Evolutionary conservation across 768 basidiomycete genomes (phyloP).

Genomic region (Psilocybe tampanensis): DNA sequence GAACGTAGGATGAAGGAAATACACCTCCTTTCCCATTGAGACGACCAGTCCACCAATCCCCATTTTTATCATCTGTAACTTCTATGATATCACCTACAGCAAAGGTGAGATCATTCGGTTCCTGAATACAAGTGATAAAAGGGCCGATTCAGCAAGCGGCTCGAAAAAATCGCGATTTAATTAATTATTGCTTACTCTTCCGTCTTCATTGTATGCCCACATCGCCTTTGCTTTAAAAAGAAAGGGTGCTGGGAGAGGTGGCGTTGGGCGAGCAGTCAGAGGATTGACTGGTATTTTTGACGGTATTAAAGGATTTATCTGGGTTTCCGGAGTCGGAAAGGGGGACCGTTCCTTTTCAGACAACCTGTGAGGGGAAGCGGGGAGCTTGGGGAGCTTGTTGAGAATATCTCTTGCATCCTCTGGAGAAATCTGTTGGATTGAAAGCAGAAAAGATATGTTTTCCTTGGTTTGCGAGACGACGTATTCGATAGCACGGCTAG

Average conservation of each 20-base stretch:
- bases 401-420: constrained; percentile 50
- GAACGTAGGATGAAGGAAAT: constrained; percentile 77
- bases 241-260: constrained; percentile 21
- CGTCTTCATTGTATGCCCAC: constrained; percentile 69
- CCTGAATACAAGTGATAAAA: constrained; percentile 39
- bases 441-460: constrained; percentile 56
- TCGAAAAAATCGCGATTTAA: background rate
- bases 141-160: background rate
- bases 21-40: constrained; percentile 63
- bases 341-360: background rate
- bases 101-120: constrained; percentile 76
- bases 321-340: constrained; percentile 2
- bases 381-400: constrained; percentile 35
- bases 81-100: constrained; percentile 73
- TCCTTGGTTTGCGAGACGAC: constrained; percentile 56
- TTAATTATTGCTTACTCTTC: constrained; percentile 43
- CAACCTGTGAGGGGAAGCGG: background rate
- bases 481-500: constrained; percentile 39
- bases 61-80: constrained; percentile 70
- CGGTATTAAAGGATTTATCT: background rate
- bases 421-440: constrained; percentile 47
- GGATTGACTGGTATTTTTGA: constrained; percentile 8
- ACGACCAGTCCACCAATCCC: constrained; percentile 88
- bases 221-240: constrained; percentile 51
- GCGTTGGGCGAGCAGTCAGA: constrained; percentile 18